Evolutionary conservation across 352 stramenopile species (phyloP), one percentile per base, ranked within the genome.

Genomic region (Globisporangium radiosum): DNA sequence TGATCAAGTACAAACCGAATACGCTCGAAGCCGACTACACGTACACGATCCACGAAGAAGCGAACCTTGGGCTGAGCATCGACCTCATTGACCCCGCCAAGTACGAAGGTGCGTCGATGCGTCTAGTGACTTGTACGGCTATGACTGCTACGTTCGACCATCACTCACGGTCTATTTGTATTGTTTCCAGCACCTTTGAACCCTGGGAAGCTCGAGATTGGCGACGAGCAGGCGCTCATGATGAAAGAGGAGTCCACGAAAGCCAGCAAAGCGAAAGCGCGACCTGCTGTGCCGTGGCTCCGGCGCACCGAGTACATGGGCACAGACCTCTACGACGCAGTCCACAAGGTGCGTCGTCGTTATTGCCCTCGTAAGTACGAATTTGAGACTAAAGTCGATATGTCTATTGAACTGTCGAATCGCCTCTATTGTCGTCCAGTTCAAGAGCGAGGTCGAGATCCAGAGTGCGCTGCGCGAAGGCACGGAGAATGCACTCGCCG

Each of bases 1-100:
- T 90, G 15, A 84, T 92, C 69, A 94, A 94, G 75, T 94, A 92
- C 78, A 94, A 91, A 59, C 85, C 85, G 37, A 92, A 92, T 57
- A 72, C 80, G 19, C 64, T 94, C 42, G 85, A 94, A 60, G 77
- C 86, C 70, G 85, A 94, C 71, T 94, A 92, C 68, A 83, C 76
- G 54, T 92, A 90, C 66, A 81, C 91, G 68, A 83, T 94, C 51
- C 84, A 92, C 64, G 81, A 91, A 61, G 85, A 94, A 55, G 62
- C 76, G 15, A 92, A 91, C 57, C 63, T 94, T 4, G 85, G 85
- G 13, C 63, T 94, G 51, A 74, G 69, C 15, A 90, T 94, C 45
- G 85, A 94, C 53, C 78, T 94, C 54, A 94, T 94, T 48, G 85
- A 94, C 43, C 85, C 85, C 0, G 82, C 78, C 38, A 94, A 92